A percentile compares a stretch with the other conserved stretches of the same genome.
phyloP scores from a whole-genome alignment of 345 rosid species.

The Gossypium arboreum region DNA sequence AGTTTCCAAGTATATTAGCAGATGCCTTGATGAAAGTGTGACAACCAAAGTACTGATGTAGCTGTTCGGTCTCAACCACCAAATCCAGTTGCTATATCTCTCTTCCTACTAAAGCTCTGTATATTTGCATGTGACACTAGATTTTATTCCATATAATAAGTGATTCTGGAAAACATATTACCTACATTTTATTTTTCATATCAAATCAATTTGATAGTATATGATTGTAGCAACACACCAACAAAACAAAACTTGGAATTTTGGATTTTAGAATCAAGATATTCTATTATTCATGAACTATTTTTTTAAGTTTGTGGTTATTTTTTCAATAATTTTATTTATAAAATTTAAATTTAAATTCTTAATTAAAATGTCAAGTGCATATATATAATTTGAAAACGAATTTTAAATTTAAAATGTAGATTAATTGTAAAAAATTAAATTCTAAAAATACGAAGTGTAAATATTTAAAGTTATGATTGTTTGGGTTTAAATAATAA shows the following conservation, averaged over 20 bases:
- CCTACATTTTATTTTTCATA: slow-evolving; percentile 14
- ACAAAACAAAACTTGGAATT: not conserved
- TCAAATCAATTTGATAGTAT: slow-evolving; percentile 12
- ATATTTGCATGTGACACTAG: slow-evolving; percentile 10
- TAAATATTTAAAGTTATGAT: no score
- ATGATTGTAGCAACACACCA: not conserved
- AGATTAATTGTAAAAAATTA: no score
- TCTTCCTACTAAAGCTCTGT: not conserved
- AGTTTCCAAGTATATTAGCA: no score
- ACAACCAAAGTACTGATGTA: not conserved
- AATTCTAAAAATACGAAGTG: fast-evolving
- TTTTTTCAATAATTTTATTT: no score
- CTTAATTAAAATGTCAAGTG: no score
- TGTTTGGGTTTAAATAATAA: no score
- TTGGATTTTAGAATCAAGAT: no score
- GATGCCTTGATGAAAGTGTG: not conserved
- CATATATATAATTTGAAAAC: no score
- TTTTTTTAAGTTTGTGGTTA: no score
- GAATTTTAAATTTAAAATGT: no score
- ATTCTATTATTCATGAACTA: no score
- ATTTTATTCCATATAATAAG: not conserved
- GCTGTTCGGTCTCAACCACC: not conserved
- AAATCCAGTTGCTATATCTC: not conserved
- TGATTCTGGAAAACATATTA: not conserved
- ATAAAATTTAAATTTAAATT: no score